Percentiles rank a stretch among this genome's conserved stretches.
Evolutionary conservation across 2,329 filamentous ascomycete species (phyloP).

Genomic region (Xylariaceae sp.): DNA sequence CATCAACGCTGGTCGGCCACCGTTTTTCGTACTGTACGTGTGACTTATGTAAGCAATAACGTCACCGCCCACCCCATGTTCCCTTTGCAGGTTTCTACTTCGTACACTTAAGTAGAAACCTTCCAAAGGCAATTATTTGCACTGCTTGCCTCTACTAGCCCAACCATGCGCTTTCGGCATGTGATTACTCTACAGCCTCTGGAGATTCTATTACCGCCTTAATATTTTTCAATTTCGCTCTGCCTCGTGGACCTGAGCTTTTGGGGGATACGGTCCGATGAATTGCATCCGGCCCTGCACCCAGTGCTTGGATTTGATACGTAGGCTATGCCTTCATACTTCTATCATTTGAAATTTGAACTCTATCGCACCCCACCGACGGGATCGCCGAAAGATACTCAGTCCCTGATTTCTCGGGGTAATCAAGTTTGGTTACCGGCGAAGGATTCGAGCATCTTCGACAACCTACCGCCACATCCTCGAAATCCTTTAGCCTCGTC

Average conservation of each 20-base stretch:
- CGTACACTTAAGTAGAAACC: too few relatives aligned
- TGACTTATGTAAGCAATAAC: too few relatives aligned
- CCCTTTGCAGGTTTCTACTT: too few relatives aligned
- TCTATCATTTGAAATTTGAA: conserved; percentile 64
- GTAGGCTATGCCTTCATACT: conserved; percentile 56
- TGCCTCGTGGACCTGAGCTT: conserved; percentile 5
- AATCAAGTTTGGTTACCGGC: conserved; percentile 49
- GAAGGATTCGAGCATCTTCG: conserved; percentile 49
- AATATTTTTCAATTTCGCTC: conserved; percentile 3
- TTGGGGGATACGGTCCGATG: conserved; percentile 5
- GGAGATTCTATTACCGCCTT: conserved; percentile 25
- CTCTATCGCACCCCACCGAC: conserved; percentile 51
- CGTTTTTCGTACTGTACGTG: too few relatives aligned
- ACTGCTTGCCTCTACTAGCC: background rate
- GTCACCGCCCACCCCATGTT: too few relatives aligned
- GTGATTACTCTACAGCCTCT: conserved; percentile 5
- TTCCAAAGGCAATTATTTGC: background rate
- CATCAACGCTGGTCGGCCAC: too few relatives aligned
- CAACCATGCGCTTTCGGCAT: conserved; percentile 20
- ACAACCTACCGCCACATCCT: conserved; percentile 50
- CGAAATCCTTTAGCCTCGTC: conserved; percentile 22
- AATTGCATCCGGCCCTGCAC: conserved; percentile 1
- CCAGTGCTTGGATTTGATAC: conserved; percentile 3
- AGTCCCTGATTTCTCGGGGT: conserved; percentile 13
- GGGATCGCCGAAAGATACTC: conserved; percentile 15